Conservation (phyloP, 2,329 filamentous ascomycete genomes). For the Monosporascus cannonballus region DNA sequence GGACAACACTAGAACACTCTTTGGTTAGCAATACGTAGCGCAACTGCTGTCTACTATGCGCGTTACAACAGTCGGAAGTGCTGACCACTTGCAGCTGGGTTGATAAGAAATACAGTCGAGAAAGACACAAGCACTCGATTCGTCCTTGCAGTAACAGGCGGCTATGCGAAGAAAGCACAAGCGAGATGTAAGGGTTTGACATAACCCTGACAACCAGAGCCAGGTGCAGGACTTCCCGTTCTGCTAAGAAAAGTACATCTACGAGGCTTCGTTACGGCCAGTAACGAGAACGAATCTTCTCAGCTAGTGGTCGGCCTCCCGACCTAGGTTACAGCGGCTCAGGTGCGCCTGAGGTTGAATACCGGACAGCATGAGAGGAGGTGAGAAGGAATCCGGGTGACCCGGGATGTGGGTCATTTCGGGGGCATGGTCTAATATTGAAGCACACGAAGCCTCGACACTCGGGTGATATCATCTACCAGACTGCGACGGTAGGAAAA, state of each 20-base stretch:
- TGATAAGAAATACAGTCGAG: too few relatives aligned
- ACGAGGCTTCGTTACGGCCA: neutral
- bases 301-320: neutral
- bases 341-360: neutral
- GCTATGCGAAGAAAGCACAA: neutral
- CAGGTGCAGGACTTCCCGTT: neutral
- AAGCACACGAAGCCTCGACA: neutral
- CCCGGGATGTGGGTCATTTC: neutral
- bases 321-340: neutral
- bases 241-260: neutral
- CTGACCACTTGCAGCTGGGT: too few relatives aligned
- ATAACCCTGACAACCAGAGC: neutral
- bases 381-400: neutral
- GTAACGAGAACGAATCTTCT: neutral
- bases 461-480: neutral
- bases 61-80: too few relatives aligned
- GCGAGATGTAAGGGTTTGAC: neutral
- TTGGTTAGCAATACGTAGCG: too few relatives aligned
- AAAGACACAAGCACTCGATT: neutral
- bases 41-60: too few relatives aligned
- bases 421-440: neutral
- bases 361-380: neutral
- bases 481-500: neutral
- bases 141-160: neutral
- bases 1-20: too few relatives aligned